A percentile compares a stretch with the other conserved stretches of the same genome.
Conservation (phyloP, 2,329 filamentous ascomycete species). For the Hymenoscyphus occultus region DNA sequence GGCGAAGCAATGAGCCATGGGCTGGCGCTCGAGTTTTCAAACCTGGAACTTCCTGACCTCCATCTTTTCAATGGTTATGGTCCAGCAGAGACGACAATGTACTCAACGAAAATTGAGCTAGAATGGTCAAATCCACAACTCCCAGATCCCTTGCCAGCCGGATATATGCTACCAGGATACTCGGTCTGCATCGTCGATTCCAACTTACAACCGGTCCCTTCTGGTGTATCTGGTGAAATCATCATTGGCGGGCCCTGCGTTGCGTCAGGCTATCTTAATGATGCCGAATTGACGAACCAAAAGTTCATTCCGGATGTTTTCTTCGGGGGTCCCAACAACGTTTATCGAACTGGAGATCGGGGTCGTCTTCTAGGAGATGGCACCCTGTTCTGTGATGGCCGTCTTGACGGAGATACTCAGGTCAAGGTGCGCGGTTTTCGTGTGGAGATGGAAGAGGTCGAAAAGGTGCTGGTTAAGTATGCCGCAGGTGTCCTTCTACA, state of each 20-base stretch:
- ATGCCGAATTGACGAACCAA: conserved; percentile 20
- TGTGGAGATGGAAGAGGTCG: conserved; percentile 29
- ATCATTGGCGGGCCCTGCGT: conserved; percentile 41
- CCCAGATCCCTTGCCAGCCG: neutral
- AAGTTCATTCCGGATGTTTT: conserved; percentile 5
- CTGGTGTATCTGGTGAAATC: conserved; percentile 44
- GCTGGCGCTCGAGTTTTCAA: too few relatives aligned
- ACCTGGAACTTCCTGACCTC: conserved; percentile 10
- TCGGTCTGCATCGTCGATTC: conserved; percentile 41
- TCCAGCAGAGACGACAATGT: conserved; percentile 24
- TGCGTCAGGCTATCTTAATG: conserved; percentile 38
- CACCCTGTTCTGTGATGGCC: too few relatives aligned
- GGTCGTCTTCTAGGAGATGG: too few relatives aligned
- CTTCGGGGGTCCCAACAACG: too few relatives aligned
- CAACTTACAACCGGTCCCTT: conserved; percentile 37
- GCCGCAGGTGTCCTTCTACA: conserved; percentile 28
- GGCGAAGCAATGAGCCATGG: too few relatives aligned
- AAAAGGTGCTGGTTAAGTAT: conserved; percentile 31
- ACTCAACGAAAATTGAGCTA: conserved; percentile 26
- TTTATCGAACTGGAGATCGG: too few relatives aligned
- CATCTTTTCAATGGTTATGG: conserved; percentile 25
- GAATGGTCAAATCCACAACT: conserved; percentile 8
- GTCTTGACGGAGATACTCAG: too few relatives aligned
- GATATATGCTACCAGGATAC: conserved; percentile 24
- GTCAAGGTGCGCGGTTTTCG: too few relatives aligned